These are phyloP conservation scores for Umbelopsis sp. DNA, from an alignment of 192 early-diverging fungal genomes.

Conservation along the genomic window DNA sequence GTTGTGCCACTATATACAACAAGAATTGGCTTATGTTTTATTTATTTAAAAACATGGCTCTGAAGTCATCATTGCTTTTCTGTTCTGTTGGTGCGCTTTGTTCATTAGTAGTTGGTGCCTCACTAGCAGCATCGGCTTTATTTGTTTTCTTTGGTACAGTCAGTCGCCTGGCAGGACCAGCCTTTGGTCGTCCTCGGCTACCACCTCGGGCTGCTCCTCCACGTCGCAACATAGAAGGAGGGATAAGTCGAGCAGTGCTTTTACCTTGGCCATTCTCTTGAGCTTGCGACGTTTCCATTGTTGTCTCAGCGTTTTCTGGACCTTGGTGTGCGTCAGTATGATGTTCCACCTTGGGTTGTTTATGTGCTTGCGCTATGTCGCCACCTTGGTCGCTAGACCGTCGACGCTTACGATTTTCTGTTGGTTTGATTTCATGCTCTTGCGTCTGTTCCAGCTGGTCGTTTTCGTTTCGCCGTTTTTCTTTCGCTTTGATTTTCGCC, in stretches of 20 bases:
- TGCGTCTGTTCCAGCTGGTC: neutral
- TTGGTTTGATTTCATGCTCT: no score
- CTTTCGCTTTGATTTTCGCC: no score
- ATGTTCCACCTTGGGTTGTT: slow-evolving; percentile 1
- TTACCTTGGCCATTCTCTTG: neutral
- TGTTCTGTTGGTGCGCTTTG: neutral
- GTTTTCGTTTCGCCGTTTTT: neutral
- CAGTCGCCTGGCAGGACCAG: neutral
- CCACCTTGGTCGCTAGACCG: neutral
- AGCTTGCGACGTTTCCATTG: neutral
- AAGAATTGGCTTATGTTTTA: neutral
- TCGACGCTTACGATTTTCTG: neutral
- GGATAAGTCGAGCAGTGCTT: neutral
- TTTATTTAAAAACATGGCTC: slow-evolving; percentile 24
- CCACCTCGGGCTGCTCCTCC: neutral
- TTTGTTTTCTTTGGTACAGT: slow-evolving; percentile 10
- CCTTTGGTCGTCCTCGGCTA: neutral
- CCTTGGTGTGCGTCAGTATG: neutral
- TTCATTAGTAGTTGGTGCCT: neutral
- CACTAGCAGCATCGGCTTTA: neutral
- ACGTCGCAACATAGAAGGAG: slow-evolving; percentile 1
- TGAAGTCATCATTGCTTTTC: slow-evolving; percentile 35
- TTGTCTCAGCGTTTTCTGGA: neutral
- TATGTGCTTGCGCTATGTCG: neutral
- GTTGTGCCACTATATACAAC: neutral